Conservation (phyloP, 768 basidiomycete species). For the Paxillus involutus region DNA sequence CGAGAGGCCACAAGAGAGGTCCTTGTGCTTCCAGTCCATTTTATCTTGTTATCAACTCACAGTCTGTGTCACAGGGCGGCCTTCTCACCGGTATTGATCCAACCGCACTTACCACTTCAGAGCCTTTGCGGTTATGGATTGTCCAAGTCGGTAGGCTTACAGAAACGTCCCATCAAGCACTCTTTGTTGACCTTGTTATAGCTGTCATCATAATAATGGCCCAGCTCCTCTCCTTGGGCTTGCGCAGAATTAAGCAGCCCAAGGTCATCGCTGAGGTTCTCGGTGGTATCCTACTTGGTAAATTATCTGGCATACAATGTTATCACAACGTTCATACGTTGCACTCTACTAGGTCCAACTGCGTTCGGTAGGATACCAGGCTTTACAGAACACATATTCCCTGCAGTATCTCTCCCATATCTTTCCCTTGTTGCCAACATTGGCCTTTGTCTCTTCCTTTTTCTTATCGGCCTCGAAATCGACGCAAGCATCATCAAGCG, state of each 20-base stretch:
- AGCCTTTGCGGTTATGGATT: slow-evolving; percentile 78
- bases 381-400: slow-evolving; percentile 87
- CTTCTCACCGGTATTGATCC: slow-evolving; percentile 77
- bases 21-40: not conserved
- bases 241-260: slow-evolving; percentile 82
- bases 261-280: slow-evolving; percentile 83
- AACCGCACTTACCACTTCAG: slow-evolving; percentile 54
- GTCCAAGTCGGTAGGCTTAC: slow-evolving; percentile 63
- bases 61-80: slow-evolving; percentile 55
- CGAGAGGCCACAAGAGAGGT: slow-evolving; percentile 27
- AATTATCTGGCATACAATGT: slow-evolving; percentile 35
- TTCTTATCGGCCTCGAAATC: slow-evolving; percentile 92
- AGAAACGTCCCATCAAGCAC: slow-evolving; percentile 16
- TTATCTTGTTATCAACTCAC: not conserved
- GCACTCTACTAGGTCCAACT: slow-evolving; percentile 38
- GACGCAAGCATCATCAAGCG: slow-evolving; percentile 77
- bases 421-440: slow-evolving; percentile 88
- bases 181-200: slow-evolving; percentile 22
- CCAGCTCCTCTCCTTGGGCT: slow-evolving; percentile 67
- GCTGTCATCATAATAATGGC: slow-evolving; percentile 83
- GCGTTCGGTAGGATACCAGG: slow-evolving; percentile 81
- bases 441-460: slow-evolving; percentile 85
- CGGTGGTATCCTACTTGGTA: slow-evolving; percentile 86
- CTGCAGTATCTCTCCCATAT: slow-evolving; percentile 65
- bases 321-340: not conserved